phyloP scores from a whole-genome alignment of 2,329 filamentous ascomycete genomes.

The Cryphonectria parasitica region DNA sequence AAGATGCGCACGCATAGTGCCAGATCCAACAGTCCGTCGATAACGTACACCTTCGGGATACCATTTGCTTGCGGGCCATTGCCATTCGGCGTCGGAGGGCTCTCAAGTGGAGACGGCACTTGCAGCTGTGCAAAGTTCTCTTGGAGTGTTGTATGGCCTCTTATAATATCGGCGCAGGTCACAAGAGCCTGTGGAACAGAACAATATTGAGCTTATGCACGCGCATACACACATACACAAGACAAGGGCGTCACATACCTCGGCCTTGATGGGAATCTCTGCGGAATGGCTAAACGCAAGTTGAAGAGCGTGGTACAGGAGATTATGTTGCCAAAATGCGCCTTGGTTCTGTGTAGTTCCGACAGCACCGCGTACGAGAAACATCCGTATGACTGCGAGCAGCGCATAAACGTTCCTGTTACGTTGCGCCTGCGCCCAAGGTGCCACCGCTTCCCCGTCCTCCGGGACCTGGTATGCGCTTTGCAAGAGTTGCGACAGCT shows the following conservation, averaged over 20 bases:
- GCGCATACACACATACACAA: constrained; percentile 16
- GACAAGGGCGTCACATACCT: constrained; percentile 53
- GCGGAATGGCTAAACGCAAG: constrained; percentile 78
- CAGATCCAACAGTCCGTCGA: constrained; percentile 87
- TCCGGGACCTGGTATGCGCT: constrained; percentile 58
- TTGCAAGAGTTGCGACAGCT: constrained; percentile 70
- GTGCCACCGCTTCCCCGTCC: constrained; percentile 63
- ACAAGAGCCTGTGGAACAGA: constrained; percentile 65
- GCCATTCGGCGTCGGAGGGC: constrained; percentile 40
- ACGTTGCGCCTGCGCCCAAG: constrained; percentile 76
- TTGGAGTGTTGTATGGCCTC: constrained; percentile 77
- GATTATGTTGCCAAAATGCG: constrained; percentile 81
- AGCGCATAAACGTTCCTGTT: constrained; percentile 93
- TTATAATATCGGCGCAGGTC: constrained; percentile 87
- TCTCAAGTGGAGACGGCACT: constrained; percentile 64
- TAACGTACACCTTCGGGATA: constrained; percentile 77
- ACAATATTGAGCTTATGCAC: constrained; percentile 22
- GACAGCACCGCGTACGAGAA: constrained; percentile 78
- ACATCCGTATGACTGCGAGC: constrained; percentile 82
- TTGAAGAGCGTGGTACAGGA: constrained; percentile 78
- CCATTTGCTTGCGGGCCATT: constrained; percentile 51
- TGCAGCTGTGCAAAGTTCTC: constrained; percentile 88
- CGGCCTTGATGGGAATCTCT: constrained; percentile 78
- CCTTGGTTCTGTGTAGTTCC: constrained; percentile 83
- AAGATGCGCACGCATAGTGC: constrained; percentile 70